These are phyloP conservation scores for Yamadazyma buinensis DNA, from an alignment of 1,139 yeast species.

Conservation along the genomic window DNA sequence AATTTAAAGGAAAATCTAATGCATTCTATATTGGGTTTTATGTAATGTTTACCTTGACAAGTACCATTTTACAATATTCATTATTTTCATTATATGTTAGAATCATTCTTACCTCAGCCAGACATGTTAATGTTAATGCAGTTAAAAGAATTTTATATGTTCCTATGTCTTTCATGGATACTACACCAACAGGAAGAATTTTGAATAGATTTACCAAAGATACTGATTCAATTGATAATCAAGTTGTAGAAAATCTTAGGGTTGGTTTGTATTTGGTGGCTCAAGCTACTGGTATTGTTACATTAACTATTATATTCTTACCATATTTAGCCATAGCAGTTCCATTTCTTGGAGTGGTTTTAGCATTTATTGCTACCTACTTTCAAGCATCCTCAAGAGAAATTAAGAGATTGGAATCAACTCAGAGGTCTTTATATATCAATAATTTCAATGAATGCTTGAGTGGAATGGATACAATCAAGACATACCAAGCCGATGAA, in stretches of 20 bases:
- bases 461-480: conserved; percentile 67
- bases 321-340: conserved; percentile 52
- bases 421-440: conserved; percentile 34
- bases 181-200: conserved; percentile 61
- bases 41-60: conserved; percentile 49
- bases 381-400: conserved; percentile 45
- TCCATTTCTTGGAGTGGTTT: conserved; percentile 40
- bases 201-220: conserved; percentile 71
- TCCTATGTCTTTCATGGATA: conserved; percentile 58
- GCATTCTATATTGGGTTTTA: conserved; percentile 73
- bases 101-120: conserved; percentile 49
- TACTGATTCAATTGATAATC: conserved; percentile 78
- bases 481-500: conserved; percentile 50
- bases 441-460: conserved; percentile 74
- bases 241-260: conserved; percentile 58
- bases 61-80: conserved; percentile 30
- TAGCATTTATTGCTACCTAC: conserved; percentile 52
- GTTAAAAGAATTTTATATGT: conserved; percentile 25
- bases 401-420: conserved; percentile 40
- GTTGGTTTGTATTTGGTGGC: conserved; percentile 48
- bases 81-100: conserved; percentile 48
- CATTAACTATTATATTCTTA: conserved; percentile 63
- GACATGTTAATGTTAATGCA: conserved; percentile 27
- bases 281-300: conserved; percentile 57
- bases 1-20: conserved; percentile 42